Evolutionary conservation across 2,329 filamentous ascomycete genomes (phyloP).

Genomic region (Didymella sp.): DNA sequence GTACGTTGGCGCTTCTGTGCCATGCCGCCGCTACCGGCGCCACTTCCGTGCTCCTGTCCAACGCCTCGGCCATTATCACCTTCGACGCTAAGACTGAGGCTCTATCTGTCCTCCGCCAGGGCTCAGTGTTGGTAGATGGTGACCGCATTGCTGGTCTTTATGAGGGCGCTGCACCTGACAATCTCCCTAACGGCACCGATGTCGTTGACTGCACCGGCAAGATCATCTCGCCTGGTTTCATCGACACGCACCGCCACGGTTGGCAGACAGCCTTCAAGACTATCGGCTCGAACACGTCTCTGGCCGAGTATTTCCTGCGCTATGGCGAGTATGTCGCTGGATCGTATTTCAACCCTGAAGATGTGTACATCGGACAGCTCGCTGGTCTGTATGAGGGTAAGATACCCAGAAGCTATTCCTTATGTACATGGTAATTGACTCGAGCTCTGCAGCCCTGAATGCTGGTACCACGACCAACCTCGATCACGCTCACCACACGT

Average conservation of each 20-base stretch:
- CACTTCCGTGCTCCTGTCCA: not conserved
- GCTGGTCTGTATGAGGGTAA: constrained; percentile 55
- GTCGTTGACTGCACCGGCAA: constrained; percentile 34
- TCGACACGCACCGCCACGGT: constrained; percentile 60
- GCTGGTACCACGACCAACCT: constrained; percentile 61
- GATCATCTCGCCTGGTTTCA: constrained; percentile 63
- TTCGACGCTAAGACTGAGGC: not conserved
- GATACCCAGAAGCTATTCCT: not conserved
- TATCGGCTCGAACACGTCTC: constrained; percentile 57
- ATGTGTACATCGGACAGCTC: constrained; percentile 34
- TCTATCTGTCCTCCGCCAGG: not conserved
- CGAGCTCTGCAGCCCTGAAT: constrained; percentile 47
- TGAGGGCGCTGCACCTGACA: not conserved
- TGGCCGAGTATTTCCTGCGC: constrained; percentile 24
- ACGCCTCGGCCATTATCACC: not conserved
- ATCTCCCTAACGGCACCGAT: not conserved
- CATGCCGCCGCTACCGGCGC: not conserved
- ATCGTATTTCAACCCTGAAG: constrained; percentile 24
- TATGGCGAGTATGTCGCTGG: constrained; percentile 18
- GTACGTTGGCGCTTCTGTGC: not conserved
- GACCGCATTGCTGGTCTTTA: not conserved
- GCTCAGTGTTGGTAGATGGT: not conserved
- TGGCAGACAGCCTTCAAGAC: constrained; percentile 65
- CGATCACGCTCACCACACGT: constrained; percentile 48
- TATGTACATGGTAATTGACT: not conserved